Evolutionary conservation across 2,329 filamentous ascomycete species (phyloP), one percentile per base, ranked within the genome.

Genomic region (Colletotrichum navitas): DNA sequence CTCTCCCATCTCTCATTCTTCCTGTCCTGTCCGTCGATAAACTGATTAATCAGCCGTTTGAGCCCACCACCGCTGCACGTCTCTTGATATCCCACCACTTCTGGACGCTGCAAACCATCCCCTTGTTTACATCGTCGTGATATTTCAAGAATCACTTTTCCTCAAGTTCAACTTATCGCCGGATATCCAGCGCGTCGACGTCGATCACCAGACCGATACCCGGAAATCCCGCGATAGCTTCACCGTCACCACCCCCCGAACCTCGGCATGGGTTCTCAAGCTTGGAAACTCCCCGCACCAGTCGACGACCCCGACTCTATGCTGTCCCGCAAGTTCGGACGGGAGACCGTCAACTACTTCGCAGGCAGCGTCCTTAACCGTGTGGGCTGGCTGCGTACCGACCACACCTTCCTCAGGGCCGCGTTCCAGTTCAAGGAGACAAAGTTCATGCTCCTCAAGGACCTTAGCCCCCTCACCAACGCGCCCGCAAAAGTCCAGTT

Each of bases 291-390:
- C 67, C 81, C 84, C 66, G 74, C 79, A 61, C 81, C 77, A 73
- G 80, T 86, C 73, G 78, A 79, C 72, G 80, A 82, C 80, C 81
- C 88, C 81, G 83, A 86, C 80, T 89, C 88, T 16, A 94, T 94
- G 90, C 85, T 96, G 77, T 89, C 90, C 76, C 86, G 89, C 71
- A 93, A 91, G 79, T 95, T 94, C 82, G 93, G 93, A 81, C 91
- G 89, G 75, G 93, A 95, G 82, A 86, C 93, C 73, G 88, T 91
- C 79, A 96, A 95, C 82, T 96, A 96, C 88, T 96, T 95, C 82
- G 90, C 92, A 61, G 92, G 93, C 75, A 92, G 89, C 66, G 92
- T 91, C 8, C 82, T 95, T 68, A 95, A 96, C 83, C 90, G 93
- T 56, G 88, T 95, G 58, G 93, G 92, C 21, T 96, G 95, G 81